Evolutionary conservation across 108 stramenopile species (phyloP), one percentile per base, ranked within the genome.

Genomic region (Aurantiochytrium sp.): DNA sequence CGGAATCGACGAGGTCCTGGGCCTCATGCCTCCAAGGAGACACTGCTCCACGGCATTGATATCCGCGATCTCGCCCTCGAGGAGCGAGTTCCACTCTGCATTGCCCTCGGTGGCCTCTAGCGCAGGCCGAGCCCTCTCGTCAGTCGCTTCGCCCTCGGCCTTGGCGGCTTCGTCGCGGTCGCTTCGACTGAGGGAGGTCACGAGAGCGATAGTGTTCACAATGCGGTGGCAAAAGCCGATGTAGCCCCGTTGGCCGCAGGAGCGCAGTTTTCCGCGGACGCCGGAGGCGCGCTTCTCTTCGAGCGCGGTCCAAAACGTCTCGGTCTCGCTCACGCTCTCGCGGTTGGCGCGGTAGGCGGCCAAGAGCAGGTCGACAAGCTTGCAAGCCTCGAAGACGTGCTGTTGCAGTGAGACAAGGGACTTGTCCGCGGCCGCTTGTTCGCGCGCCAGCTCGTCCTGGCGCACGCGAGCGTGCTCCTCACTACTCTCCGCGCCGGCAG

Each of bases 41-140:
- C 73, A 81, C 45, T 81, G 73, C 45, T 81, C 73, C 42, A 81
- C 45, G 0, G 73, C 39, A 81, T 81, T 81, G 2, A 81, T 42
- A 41, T 81, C 73, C 0, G 73, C 12, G 24, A 81, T 81, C 2
- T 81, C 73, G 8, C 45, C 45, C 24, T 81, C 42, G 12, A 81
- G 73, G 1, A 81, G 73, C 19, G 73, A 39, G 30, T 6, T n/a
- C 73, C 73, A 81, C 45, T 81, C 73, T 24, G 8, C 19, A 24
- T 81, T 81, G 45, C 17, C 8, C 36, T 81, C 73, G 30, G 45
- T 81, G 36, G 73, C 39, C n/a, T 81, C 73, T 6, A 81, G 73
- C n/a, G 73, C 73, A 6, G 73, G 45, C 73, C 73, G 32, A 6
- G 39, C 15, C 39, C 10, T 12, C 42, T 81, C 24, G 15, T 22